Evolutionary conservation across 768 basidiomycete genomes (phyloP).

Genomic region (Calocera viscosa): DNA sequence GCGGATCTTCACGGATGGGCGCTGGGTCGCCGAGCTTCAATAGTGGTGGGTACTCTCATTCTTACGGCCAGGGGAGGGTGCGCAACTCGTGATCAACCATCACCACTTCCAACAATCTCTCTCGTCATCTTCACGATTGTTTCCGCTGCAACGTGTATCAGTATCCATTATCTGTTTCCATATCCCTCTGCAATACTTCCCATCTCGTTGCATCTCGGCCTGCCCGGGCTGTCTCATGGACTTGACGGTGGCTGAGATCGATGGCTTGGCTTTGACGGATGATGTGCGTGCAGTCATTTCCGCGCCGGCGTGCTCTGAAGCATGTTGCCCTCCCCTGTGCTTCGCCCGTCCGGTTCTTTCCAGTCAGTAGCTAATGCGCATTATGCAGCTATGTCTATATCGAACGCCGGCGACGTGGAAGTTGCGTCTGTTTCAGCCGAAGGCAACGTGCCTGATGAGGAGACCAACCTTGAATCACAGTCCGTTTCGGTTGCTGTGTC

Average conservation of each 20-base stretch:
- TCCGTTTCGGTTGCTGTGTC: neutral
- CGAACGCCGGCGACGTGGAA: neutral
- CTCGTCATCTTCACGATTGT: neutral
- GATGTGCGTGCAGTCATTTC: constrained; percentile 6
- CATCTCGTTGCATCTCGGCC: neutral
- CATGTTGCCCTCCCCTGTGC: constrained; percentile 6
- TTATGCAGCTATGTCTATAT: constrained; percentile 1
- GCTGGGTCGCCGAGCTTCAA: constrained; percentile 10
- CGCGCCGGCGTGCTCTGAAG: neutral
- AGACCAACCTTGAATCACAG: constrained; percentile 2
- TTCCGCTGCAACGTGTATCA: neutral
- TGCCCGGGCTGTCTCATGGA: neutral
- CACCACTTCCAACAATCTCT: neutral
- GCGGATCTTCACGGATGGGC: neutral
- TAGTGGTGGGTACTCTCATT: constrained; percentile 11
- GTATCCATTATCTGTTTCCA: constrained; percentile 1
- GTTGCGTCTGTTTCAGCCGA: neutral
- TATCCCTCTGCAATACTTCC: neutral
- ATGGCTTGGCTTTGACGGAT: neutral
- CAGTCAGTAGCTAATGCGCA: neutral
- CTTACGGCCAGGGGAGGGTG: constrained; percentile 10
- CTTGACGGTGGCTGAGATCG: neutral
- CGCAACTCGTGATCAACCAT: neutral
- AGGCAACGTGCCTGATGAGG: neutral
- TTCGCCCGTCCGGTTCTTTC: constrained; percentile 4